Percentiles rank a stretch among this genome's conserved stretches.
Evolutionary conservation across 2,329 filamentous ascomycete species (phyloP).

Genomic region (Verticillium longisporum): DNA sequence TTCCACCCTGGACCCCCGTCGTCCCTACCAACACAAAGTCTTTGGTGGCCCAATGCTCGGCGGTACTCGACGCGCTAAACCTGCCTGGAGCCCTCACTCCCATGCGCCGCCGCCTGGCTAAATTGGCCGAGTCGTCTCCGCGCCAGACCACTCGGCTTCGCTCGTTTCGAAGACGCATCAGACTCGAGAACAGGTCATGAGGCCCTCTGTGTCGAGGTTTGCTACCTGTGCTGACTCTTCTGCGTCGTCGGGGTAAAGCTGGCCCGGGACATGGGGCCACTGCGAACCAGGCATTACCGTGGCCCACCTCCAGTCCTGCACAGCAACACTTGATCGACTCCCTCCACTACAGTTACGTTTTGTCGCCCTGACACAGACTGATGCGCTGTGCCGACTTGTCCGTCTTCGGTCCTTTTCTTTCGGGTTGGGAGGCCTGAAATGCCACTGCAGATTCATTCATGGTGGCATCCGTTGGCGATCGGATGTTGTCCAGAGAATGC

Average conservation of each 20-base stretch:
- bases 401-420: neutral
- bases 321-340: neutral
- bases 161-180: neutral
- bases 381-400: neutral
- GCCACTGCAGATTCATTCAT: neutral
- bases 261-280: neutral
- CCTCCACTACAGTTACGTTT: neutral
- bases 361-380: neutral
- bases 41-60: slow-evolving; percentile 19
- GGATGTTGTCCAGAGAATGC: neutral
- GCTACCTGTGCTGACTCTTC: neutral
- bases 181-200: neutral
- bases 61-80: slow-evolving; percentile 16
- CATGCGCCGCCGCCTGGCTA: slow-evolving; percentile 7
- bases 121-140: slow-evolving; percentile 11
- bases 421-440: neutral
- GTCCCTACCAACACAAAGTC: neutral
- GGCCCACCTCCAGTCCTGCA: neutral
- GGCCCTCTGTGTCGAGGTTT: neutral
- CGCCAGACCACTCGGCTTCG: neutral
- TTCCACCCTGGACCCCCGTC: neutral
- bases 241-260: neutral
- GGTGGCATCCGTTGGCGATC: neutral
- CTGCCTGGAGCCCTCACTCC: slow-evolving; percentile 4
- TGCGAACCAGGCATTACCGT: neutral